A percentile compares a stretch with the other conserved stretches of the same genome.
These are phyloP conservation scores for Tuber umbilicatum DNA, from an alignment of 495 filamentous ascomycete genomes.

Conservation along the genomic window DNA sequence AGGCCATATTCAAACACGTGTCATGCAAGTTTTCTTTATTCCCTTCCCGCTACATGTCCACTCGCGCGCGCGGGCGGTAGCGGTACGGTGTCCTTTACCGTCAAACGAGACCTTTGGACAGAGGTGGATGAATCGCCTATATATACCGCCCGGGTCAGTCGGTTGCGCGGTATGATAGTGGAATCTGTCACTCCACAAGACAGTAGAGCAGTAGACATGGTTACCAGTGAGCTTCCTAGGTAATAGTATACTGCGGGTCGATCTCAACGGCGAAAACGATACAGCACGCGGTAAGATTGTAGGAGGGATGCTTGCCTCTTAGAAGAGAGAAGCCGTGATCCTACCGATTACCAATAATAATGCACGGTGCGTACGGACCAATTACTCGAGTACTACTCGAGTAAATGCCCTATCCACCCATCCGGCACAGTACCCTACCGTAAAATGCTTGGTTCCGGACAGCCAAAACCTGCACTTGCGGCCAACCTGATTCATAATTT, in stretches of 20 bases:
- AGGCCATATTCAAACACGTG: not conserved
- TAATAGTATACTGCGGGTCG: no score
- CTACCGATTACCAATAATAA: not conserved
- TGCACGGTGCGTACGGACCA: no score
- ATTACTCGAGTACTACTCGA: not conserved
- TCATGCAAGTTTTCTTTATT: not conserved
- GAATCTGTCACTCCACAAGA: not conserved
- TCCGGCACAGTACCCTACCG: no score
- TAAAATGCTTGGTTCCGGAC: not conserved
- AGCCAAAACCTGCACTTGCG: not conserved
- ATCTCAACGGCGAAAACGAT: no score
- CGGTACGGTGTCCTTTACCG: not conserved
- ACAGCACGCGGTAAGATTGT: not conserved
- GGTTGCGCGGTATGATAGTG: not conserved
- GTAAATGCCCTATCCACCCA: not conserved
- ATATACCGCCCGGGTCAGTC: not conserved
- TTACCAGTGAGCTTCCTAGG: not conserved
- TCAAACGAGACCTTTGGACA: not conserved
- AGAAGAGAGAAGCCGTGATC: not conserved
- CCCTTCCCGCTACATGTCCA: not conserved
- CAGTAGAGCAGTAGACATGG: not conserved
- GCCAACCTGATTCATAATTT: not conserved
- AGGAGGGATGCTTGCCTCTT: not conserved
- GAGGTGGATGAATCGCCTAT: not conserved
- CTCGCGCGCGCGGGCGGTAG: no score